Evolutionary conservation across 1,284 basidiomycete genomes (phyloP).

Genomic region (Ustilago cynodontis): DNA sequence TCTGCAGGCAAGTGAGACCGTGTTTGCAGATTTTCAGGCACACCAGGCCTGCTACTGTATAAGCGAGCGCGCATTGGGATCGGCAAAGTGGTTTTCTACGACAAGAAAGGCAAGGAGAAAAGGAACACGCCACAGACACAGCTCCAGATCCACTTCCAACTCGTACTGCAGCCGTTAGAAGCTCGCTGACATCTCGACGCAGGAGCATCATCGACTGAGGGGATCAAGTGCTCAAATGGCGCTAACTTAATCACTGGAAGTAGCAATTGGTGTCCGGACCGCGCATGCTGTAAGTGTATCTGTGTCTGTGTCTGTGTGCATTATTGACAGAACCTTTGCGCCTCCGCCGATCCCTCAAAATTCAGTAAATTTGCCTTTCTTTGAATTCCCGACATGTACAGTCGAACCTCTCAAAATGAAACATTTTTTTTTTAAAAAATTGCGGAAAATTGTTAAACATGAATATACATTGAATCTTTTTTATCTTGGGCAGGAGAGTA

Average conservation of each 20-base stretch:
- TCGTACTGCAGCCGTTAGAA: background rate
- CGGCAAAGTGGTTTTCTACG: background rate
- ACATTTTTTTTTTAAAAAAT: no score
- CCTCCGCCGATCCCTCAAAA: background rate
- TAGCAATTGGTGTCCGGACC: no score
- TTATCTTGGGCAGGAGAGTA: no score
- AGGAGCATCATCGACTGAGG: no score
- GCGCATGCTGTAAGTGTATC: no score
- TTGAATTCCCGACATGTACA: no score
- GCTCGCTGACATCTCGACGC: background rate
- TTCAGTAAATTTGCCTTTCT: background rate
- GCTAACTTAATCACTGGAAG: no score
- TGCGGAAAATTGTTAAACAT: no score
- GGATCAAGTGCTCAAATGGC: no score
- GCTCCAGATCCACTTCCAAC: background rate
- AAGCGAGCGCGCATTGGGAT: background rate
- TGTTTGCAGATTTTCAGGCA: slow-evolving; percentile 21
- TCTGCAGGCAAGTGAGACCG: slow-evolving; percentile 7
- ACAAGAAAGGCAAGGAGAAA: background rate
- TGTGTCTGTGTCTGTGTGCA: no score
- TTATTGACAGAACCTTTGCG: background rate
- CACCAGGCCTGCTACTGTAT: background rate
- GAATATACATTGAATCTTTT: no score
- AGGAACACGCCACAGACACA: background rate
- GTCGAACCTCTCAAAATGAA: no score